Conservation (phyloP, 257 asterid genomes). For the Nicotiana undulata region DNA sequence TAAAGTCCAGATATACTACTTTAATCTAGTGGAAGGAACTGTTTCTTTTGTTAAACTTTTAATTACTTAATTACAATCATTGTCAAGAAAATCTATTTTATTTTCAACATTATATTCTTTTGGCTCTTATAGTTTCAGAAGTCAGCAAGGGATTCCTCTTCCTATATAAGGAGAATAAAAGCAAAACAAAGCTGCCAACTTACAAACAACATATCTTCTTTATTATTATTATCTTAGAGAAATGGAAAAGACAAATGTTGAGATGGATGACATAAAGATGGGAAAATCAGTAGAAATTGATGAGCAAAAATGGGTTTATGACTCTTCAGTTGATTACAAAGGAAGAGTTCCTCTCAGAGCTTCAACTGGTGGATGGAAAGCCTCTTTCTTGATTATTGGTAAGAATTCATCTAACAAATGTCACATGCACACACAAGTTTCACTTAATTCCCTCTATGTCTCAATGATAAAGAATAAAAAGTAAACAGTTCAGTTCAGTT, state of each 20-base stretch:
- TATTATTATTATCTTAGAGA: background rate
- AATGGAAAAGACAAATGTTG: slow-evolving; percentile 13
- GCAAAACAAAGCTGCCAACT: slow-evolving; percentile 14
- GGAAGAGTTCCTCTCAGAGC: slow-evolving; percentile 68
- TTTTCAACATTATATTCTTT: background rate
- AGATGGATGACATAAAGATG: slow-evolving; percentile 27
- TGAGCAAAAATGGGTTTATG: slow-evolving; percentile 66
- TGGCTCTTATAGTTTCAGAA: background rate
- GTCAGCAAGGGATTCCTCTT: background rate
- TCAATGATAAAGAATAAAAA: background rate
- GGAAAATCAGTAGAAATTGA: slow-evolving; percentile 23
- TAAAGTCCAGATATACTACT: background rate
- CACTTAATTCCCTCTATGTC: background rate
- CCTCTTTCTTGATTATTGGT: slow-evolving; percentile 84
- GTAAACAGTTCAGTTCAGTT: background rate
- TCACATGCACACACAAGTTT: background rate
- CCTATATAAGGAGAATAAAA: slow-evolving; percentile 28
- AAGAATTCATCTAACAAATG: slow-evolving; percentile 1
- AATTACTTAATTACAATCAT: background rate
- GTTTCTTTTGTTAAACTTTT: background rate
- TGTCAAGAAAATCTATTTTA: slow-evolving; percentile 5
- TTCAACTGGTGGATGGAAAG: slow-evolving; percentile 90
- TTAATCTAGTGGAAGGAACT: background rate
- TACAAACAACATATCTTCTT: slow-evolving; percentile 4
- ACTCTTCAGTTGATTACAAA: slow-evolving; percentile 61